phyloP scores from a whole-genome alignment of 805 yeast genomes.

The Metschnikowia reukaufii region DNA sequence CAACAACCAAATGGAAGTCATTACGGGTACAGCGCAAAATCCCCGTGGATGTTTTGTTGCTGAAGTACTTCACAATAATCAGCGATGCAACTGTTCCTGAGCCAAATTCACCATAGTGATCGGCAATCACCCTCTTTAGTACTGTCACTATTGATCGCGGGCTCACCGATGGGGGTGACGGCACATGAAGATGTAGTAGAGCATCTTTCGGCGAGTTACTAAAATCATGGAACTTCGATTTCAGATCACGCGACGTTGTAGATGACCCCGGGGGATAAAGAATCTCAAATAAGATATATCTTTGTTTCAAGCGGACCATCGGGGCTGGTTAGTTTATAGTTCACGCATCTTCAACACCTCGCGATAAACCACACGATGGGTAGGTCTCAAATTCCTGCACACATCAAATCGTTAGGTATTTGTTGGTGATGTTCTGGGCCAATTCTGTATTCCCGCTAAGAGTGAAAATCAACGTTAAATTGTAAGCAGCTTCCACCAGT shows the following conservation, averaged over 20 bases:
- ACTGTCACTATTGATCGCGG: slow-evolving; percentile 51
- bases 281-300: slow-evolving; percentile 81
- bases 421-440: slow-evolving; percentile 64
- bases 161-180: slow-evolving; percentile 49
- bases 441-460: slow-evolving; percentile 67
- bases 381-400: slow-evolving; percentile 5
- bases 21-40: slow-evolving; percentile 75
- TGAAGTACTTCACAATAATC: slow-evolving; percentile 73
- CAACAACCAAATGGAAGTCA: slow-evolving; percentile 59
- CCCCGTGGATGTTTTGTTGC: slow-evolving; percentile 79
- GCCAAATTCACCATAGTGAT: slow-evolving; percentile 78
- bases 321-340: not conserved
- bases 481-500: slow-evolving; percentile 81
- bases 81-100: slow-evolving; percentile 61
- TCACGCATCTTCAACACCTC: not conserved
- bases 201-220: slow-evolving; percentile 36
- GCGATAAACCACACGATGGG: not conserved
- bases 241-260: slow-evolving; percentile 14
- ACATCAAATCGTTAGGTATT: slow-evolving; percentile 53
- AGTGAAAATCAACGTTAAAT: slow-evolving; percentile 71
- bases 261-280: slow-evolving; percentile 53
- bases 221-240: slow-evolving; percentile 22
- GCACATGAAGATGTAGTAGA: slow-evolving; percentile 48
- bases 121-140: slow-evolving; percentile 55
- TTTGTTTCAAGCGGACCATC: slow-evolving; percentile 87